phyloP scores from a whole-genome alignment of 768 basidiomycete genomes.

The Ramaria sp. region DNA sequence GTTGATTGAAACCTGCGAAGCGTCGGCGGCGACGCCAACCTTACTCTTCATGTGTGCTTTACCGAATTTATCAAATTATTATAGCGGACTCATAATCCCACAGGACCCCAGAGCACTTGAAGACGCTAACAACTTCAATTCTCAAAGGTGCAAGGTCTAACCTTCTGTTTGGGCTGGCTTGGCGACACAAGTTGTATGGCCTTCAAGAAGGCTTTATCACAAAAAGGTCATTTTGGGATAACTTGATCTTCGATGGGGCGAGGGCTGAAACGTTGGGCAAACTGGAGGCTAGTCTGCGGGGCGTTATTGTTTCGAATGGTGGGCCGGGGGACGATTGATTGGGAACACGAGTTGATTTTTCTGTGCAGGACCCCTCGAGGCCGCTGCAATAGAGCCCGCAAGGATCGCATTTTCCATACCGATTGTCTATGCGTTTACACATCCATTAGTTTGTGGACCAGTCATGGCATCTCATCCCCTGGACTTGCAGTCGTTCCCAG shows the following conservation, averaged over 20 bases:
- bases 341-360: background rate
- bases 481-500: slow-evolving; percentile 69
- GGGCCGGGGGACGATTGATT: slow-evolving; percentile 12
- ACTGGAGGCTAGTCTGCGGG: slow-evolving; percentile 50
- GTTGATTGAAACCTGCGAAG: background rate
- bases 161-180: slow-evolving; percentile 50
- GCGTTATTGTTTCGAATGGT: slow-evolving; percentile 69
- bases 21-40: slow-evolving; percentile 36
- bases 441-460: slow-evolving; percentile 61
- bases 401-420: slow-evolving; percentile 72
- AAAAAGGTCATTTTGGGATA: slow-evolving; percentile 79
- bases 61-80: background rate
- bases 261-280: slow-evolving; percentile 50
- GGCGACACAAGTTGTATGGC: slow-evolving; percentile 66
- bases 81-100: background rate
- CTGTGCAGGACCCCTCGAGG: slow-evolving; percentile 36
- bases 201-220: slow-evolving; percentile 65
- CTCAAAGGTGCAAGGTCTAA: slow-evolving; percentile 41
- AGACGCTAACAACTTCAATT: slow-evolving; percentile 41
- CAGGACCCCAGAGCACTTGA: slow-evolving; percentile 44
- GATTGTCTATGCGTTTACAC: slow-evolving; percentile 50
- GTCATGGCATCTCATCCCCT: slow-evolving; percentile 74
- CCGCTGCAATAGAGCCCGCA: slow-evolving; percentile 43
- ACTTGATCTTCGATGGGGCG: slow-evolving; percentile 59
- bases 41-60: slow-evolving; percentile 46